Evolutionary conservation across 2,329 filamentous ascomycete species (phyloP), one percentile per base, ranked within the genome.

Genomic region (Penicillium sumatraense): DNA sequence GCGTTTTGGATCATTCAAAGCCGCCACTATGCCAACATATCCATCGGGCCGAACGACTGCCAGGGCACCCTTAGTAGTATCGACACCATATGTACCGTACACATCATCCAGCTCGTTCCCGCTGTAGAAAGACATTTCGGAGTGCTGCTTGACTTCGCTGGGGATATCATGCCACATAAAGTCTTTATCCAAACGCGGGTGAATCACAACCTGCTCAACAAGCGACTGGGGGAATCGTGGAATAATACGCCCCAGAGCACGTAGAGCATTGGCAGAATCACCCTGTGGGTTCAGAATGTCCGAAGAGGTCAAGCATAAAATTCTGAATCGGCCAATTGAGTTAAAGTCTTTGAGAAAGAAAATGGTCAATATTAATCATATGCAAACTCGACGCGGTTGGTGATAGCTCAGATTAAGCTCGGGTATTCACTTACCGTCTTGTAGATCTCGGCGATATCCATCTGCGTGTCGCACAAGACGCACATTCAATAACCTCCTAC

Each of bases 11-110:
- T 72, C 70, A 13, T 56, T 54, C 54, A 74, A 57, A 6, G 58
- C 62, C 2, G 65, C 66, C 42, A 68, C 56, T 8, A 57, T 51
- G 16, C 73, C 73, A 48, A 75, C 56, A 60, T 74, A 75, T 11
- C 73, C 74, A 64, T 77, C 75, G 0, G 74, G 75, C 18, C 75
- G 67, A 6, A 77, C 60, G 14, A 74, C 66, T 16, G 70, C 68
- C 27, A 75, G 27, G 2, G 67, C 72, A 6, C 74, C 74, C 14
- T 64, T 45, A 4, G 56, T 38, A 2, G 60, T 47, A 47, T 68
- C 50, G 7, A 77, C 72, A 0, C 75, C 75, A 47, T 72, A 77
- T 7, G 64, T 66, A 4, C 56, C 56, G 49, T 76, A 75, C 1
- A 70, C 69, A 59, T 76, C 72, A 24, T 74, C 72, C 20, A 68